Evolutionary conservation across 768 basidiomycete genomes (phyloP), one percentile per base, ranked within the genome.

Genomic region (Kwoniella dendrophila): DNA sequence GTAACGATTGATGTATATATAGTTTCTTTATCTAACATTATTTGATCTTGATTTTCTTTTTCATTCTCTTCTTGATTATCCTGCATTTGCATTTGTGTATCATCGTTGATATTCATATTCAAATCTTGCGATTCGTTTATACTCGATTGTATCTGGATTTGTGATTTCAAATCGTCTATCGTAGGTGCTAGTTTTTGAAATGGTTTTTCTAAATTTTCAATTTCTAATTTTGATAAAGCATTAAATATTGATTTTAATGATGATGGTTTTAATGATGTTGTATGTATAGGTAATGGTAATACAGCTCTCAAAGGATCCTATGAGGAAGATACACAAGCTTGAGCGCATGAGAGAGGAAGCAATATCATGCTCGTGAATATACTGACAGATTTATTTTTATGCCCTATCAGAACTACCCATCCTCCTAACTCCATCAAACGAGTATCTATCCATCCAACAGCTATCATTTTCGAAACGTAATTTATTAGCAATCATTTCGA

Each of bases 361-460:
- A 18, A 18, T 18, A 38, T 38, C 18, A 38, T 8, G 18, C 8
- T 8, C 36, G 26, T 54, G 40, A 10, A 30, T 22, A 27, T 24
- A 70, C 69, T 38, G 34, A 72, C 77, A 47, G 65, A 33, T 38
- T 56, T 41, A 2, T 65, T 65, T 52, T 74, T 78, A 45, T 75
- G 73, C n/a, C 75, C 77, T 48, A 77, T 51, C 1, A 77, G 62
- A 1, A 73, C 67, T 1, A 63, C 62, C 77, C 77, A 78, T 48
- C 64, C 72, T 30, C 66, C 60, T 2, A 78, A 54, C 2, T 62
- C 36, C 5, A 60, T 48, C 2, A 70, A 48, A 16, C 77, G 59
- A 2, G 77, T 60, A 60, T 77, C 71, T 27, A 67, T 59, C 77
- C 77, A 78, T 69, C 76, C 74, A 22, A 76, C 69, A 44, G 75